A percentile compares a stretch with the other conserved stretches of the same genome.
Evolutionary conservation across 768 basidiomycete genomes (phyloP).

Genomic region (Asterophora lycoperdoides): DNA sequence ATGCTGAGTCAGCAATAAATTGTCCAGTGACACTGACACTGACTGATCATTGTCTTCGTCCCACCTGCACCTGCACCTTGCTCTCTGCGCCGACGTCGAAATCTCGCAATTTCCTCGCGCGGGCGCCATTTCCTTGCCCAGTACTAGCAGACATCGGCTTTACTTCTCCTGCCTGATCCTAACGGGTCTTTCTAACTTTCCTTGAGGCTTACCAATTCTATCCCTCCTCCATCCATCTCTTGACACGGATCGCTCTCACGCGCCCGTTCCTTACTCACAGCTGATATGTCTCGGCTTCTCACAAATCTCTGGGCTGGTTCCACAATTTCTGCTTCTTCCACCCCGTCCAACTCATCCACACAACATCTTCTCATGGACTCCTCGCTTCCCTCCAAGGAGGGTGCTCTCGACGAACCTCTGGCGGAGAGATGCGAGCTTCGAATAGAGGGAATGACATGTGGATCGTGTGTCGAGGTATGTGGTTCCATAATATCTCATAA

Average conservation of each 20-base stretch:
- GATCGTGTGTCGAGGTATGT: conserved; percentile 81
- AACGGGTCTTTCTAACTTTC: not conserved
- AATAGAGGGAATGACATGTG: conserved; percentile 90
- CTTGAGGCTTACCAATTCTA: conserved; percentile 7
- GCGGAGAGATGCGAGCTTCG: conserved; percentile 68
- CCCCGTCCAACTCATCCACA: conserved; percentile 10
- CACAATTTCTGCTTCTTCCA: conserved; percentile 8
- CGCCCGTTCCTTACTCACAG: not conserved
- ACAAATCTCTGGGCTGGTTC: conserved; percentile 19
- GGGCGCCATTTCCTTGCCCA: conserved; percentile 1
- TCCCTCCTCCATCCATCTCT: conserved; percentile 2
- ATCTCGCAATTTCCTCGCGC: conserved; percentile 5
- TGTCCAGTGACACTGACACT: no score
- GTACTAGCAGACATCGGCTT: conserved; percentile 1
- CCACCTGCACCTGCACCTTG: not conserved
- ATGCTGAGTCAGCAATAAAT: not conserved
- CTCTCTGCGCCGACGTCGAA: conserved; percentile 1
- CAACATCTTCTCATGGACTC: conserved; percentile 19
- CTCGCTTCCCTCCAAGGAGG: conserved; percentile 15
- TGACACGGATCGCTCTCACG: conserved; percentile 5
- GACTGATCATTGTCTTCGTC: not conserved
- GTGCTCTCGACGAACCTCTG: conserved; percentile 19
- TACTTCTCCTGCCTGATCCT: not conserved
- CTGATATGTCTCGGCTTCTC: conserved; percentile 14
- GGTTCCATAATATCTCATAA: not conserved